These are phyloP conservation scores for Talaromyces wortmannii DNA, from an alignment of 495 filamentous ascomycete species.

Conservation along the genomic window DNA sequence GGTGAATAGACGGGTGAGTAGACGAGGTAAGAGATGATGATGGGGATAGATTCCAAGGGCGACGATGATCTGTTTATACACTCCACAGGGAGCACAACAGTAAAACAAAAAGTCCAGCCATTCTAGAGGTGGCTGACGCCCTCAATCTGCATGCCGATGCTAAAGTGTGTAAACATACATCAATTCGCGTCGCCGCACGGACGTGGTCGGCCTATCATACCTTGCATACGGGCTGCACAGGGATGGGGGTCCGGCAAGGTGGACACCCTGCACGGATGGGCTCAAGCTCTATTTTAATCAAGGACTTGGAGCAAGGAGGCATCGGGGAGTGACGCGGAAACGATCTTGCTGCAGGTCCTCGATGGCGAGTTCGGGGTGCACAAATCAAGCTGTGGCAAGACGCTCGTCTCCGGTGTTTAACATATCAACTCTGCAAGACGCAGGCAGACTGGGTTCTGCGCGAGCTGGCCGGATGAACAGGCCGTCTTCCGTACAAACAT, in stretches of 20 bases:
- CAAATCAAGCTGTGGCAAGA: background rate
- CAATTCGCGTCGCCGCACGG: conserved; percentile 22
- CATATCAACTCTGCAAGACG: background rate
- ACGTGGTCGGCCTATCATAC: conserved; percentile 34
- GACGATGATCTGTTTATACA: conserved; percentile 39
- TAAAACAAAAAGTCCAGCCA: conserved; percentile 9
- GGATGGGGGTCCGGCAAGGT: conserved; percentile 39
- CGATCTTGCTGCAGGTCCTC: background rate
- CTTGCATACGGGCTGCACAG: conserved; percentile 40
- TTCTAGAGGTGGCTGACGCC: conserved; percentile 2
- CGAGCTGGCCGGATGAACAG: too few relatives aligned
- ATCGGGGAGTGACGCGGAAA: conserved; percentile 12
- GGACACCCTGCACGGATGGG: conserved; percentile 8
- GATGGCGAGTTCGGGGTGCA: background rate
- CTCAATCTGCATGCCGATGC: conserved; percentile 33
- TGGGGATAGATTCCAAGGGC: conserved; percentile 12
- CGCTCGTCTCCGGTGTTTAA: background rate
- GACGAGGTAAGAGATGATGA: conserved; percentile 6
- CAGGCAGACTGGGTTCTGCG: too few relatives aligned
- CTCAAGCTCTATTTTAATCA: conserved; percentile 9
- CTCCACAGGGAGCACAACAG: conserved; percentile 14
- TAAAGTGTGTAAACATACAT: conserved; percentile 35
- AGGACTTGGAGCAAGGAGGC: conserved; percentile 25
- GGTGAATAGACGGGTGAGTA: conserved; percentile 2
- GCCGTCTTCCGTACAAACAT: too few relatives aligned